Evolutionary conservation across 257 asterid genomes (phyloP), one percentile per base, ranked within the genome.

Genomic region (Schizonepeta tenuifolia): DNA sequence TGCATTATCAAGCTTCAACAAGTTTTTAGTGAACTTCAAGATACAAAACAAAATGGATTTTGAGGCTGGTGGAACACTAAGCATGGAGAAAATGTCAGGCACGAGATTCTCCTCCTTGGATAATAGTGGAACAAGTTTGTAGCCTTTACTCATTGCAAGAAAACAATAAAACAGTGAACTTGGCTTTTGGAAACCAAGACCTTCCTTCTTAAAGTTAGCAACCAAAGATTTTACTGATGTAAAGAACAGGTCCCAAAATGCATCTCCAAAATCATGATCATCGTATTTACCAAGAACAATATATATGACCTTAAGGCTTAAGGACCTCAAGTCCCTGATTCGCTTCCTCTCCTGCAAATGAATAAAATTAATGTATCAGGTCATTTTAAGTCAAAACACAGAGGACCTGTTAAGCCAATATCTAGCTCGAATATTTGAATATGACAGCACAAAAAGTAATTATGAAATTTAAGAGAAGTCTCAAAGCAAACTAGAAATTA

Each of bases 161-260:
- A 95, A 95, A 86, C 98, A 95, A 72, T 85, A 76, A 67, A 95
- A 91, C 70, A 95, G 83, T 22, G 98, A 86, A 78, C 97, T 95
- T 55, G 98, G 97, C 83, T 86, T 87, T 84, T 86, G 84, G 72
- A 92, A 87, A 49, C 92, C 85, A 68, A 90, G 92, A 40, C 95
- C 95, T 80, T 88, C 97, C 83, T 84, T 89, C 85, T 84, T 89
- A 83, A 92, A 90, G 69, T 83, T 77, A 51, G 85, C 84, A 72
- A 90, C 80, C 69, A 92, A 82, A 13, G 96, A 86, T 76, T 81
- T 83, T 67, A 83, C 77, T 43, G 98, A 89, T 55, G 69, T 49
- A 76, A 92, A 91, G 87, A 91, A 95, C 70, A 78, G 67, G 56
- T 87, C 92, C 98, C 98, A 91, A 74, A 91, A 90, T 69, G 79